Evolutionary conservation across 169 alveolate genomes (phyloP).

Genomic region (Plasmodium malariae): DNA sequence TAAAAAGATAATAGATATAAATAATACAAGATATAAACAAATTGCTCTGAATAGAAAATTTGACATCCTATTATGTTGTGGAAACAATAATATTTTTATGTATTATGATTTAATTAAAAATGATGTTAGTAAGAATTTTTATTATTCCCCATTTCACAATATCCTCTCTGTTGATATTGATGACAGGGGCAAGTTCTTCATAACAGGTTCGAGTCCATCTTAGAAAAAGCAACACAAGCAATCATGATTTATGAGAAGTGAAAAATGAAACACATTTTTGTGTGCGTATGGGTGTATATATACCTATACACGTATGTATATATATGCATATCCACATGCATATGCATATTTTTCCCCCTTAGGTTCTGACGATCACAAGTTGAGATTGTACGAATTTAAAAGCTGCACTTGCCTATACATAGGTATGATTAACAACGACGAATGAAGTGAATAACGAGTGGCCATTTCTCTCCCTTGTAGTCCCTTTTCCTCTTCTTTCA

Average conservation of each 20-base stretch:
- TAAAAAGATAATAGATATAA: conserved; percentile 46
- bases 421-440: too few species aligned
- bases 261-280: not conserved
- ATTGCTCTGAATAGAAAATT: conserved; percentile 40
- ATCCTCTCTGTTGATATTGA: conserved; percentile 62
- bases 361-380: conserved; percentile 64
- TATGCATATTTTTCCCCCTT: not conserved
- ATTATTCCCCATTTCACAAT: conserved; percentile 68
- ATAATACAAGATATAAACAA: conserved; percentile 55
- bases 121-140: conserved; percentile 45
- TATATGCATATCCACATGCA: not conserved
- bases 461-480: too few species aligned
- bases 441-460: too few species aligned
- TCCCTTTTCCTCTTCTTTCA: too few species aligned
- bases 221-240: not conserved
- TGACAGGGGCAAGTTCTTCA: conserved; percentile 38
- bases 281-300: too few species aligned
- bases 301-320: conserved; percentile 1
- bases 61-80: conserved; percentile 59
- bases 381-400: conserved; percentile 57
- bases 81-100: conserved; percentile 71
- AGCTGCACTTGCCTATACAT: conserved; percentile 68
- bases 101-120: conserved; percentile 63
- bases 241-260: not conserved
- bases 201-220: conserved; percentile 31